A percentile compares a stretch with the other conserved stretches of the same genome.
Evolutionary conservation across 208 protist species (phyloP).

Genomic region (Crithidia brevicula): DNA sequence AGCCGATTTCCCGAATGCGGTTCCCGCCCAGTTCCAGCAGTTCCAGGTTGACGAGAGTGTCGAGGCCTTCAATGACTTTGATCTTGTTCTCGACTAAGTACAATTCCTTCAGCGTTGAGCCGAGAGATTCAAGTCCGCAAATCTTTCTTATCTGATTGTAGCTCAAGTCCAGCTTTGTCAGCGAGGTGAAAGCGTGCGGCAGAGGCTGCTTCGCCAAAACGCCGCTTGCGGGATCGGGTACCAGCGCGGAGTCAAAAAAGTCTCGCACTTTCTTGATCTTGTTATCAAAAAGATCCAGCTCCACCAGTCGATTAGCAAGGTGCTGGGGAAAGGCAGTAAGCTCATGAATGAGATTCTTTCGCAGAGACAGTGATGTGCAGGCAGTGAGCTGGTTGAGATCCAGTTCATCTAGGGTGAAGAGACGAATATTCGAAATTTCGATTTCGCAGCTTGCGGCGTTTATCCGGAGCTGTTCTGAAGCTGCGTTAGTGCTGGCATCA

Average conservation of each 20-base stretch:
- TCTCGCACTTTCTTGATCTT: slow-evolving; percentile 82
- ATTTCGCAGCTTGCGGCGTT: slow-evolving; percentile 59
- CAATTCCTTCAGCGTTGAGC: slow-evolving; percentile 78
- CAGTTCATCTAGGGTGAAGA: slow-evolving; percentile 89
- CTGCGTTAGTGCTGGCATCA: slow-evolving; percentile 18
- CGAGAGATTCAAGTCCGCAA: slow-evolving; percentile 67
- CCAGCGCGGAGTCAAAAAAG: slow-evolving; percentile 64
- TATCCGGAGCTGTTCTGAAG: slow-evolving; percentile 51
- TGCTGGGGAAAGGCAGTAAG: slow-evolving; percentile 72
- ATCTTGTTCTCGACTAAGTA: slow-evolving; percentile 94
- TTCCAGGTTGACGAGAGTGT: slow-evolving; percentile 77
- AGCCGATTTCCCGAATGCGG: slow-evolving; percentile 78
- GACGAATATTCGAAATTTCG: slow-evolving; percentile 84
- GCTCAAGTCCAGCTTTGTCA: slow-evolving; percentile 87
- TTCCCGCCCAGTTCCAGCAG: slow-evolving; percentile 92
- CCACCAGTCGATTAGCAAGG: slow-evolving; percentile 59
- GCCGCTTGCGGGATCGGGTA: slow-evolving; percentile 13
- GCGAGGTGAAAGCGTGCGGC: slow-evolving; percentile 44
- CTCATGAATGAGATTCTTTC: slow-evolving; percentile 92
- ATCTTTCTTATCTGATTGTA: slow-evolving; percentile 92
- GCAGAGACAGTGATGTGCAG: slow-evolving; percentile 73
- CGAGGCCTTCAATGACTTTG: slow-evolving; percentile 84
- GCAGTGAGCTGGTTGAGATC: slow-evolving; percentile 62
- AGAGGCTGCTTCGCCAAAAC: slow-evolving; percentile 32
- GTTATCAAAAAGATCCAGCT: slow-evolving; percentile 94